Conservation (phyloP, 257 asterid genomes). For the Solanum clarkiae region DNA sequence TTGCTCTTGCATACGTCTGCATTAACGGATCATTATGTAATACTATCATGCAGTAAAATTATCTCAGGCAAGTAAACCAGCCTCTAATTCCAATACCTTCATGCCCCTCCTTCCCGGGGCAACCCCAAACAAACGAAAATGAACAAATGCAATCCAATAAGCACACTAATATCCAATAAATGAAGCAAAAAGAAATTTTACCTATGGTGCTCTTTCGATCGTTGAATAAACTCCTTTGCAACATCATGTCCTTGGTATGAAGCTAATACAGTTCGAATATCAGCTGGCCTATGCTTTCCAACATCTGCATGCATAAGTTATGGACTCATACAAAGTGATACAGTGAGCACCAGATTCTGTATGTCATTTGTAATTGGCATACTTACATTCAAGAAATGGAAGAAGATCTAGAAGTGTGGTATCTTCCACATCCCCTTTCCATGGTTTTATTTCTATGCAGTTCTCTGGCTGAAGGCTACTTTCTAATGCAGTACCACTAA, state of each 20-base stretch:
- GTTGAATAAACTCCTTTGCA: constrained; percentile 71
- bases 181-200: constrained; percentile 6
- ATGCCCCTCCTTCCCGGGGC: not conserved
- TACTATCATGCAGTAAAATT: not conserved
- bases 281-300: constrained; percentile 63
- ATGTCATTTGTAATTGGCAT: not conserved
- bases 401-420: constrained; percentile 80
- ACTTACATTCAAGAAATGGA: constrained; percentile 87
- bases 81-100: not conserved
- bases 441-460: constrained; percentile 47
- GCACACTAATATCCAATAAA: not conserved
- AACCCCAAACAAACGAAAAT: not conserved
- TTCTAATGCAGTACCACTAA: constrained; percentile 72
- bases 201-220: constrained; percentile 76
- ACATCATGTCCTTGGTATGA: constrained; percentile 81
- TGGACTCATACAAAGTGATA: not conserved
- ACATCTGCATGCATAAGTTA: constrained; percentile 42
- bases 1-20: constrained; percentile 72
- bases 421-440: constrained; percentile 77
- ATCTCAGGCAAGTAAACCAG: not conserved
- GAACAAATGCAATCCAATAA: not conserved
- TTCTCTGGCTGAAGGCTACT: constrained; percentile 80
- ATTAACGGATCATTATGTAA: not conserved
- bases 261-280: constrained; percentile 68
- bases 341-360: not conserved